A percentile compares a stretch with the other conserved stretches of the same genome.
These are phyloP conservation scores for Angomonas deanei DNA, from an alignment of 208 protist genomes.

Conservation along the genomic window DNA sequence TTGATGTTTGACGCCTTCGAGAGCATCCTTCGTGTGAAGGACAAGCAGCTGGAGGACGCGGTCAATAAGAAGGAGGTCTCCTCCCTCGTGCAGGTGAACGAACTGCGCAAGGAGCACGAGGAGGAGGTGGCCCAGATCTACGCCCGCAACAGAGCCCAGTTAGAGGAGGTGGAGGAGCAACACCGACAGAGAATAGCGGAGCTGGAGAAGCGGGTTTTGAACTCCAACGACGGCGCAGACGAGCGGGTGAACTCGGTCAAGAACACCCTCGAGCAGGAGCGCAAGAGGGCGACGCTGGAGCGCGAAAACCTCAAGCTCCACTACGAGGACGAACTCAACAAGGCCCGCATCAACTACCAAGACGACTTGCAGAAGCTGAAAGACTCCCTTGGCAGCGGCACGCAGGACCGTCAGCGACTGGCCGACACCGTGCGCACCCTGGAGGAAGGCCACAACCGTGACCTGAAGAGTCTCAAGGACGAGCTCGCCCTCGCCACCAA, in stretches of 20 bases:
- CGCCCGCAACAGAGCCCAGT: slow-evolving; percentile 11
- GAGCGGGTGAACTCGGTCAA: slow-evolving; percentile 20
- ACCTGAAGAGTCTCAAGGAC: slow-evolving; percentile 12
- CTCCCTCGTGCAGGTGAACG: slow-evolving; percentile 13
- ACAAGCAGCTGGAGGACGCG: slow-evolving; percentile 14
- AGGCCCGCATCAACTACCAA: slow-evolving; percentile 20
- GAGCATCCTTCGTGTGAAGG: slow-evolving; percentile 11
- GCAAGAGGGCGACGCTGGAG: slow-evolving; percentile 19
- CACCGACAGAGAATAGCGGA: slow-evolving; percentile 3
- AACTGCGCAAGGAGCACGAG: slow-evolving; percentile 15
- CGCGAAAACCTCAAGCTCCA: slow-evolving; percentile 21
- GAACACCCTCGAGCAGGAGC: slow-evolving; percentile 24
- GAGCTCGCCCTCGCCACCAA: slow-evolving; percentile 2
- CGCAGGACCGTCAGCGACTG: slow-evolving; percentile 26
- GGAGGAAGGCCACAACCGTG: slow-evolving; percentile 20
- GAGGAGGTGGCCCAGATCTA: slow-evolving; percentile 19
- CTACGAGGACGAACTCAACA: slow-evolving; percentile 30
- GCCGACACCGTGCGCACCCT: slow-evolving; percentile 20
- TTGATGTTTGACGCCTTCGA: slow-evolving; percentile 11
- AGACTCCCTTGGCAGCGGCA: slow-evolving; percentile 14
- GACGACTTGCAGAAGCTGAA: slow-evolving; percentile 26
- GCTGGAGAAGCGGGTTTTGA: slow-evolving; percentile 12
- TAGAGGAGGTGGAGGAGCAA: slow-evolving; percentile 10
- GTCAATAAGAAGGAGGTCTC: slow-evolving; percentile 14
- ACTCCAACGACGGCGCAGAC: slow-evolving; percentile 13